Percentiles rank a stretch among this genome's conserved stretches.
Evolutionary conservation across 306 rosid species (phyloP).

Genomic region (Cyclanthera cordifolia): DNA sequence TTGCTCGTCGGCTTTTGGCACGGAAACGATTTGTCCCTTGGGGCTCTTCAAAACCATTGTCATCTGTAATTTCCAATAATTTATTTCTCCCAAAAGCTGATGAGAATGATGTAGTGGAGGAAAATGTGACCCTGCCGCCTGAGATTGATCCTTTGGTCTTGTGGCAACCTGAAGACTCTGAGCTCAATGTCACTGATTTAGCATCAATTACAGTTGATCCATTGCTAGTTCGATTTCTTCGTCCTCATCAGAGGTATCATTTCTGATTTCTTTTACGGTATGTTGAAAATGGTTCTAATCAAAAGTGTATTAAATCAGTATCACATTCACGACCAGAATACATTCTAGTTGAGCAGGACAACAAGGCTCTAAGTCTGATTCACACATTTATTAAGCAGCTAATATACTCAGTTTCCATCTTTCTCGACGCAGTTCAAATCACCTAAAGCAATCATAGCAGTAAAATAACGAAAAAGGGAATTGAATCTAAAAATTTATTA

Average conservation of each 20-base stretch:
- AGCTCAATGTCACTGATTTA: constrained; percentile 23
- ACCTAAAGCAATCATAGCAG: neutral
- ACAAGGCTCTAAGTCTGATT: neutral
- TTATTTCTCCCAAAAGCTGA: constrained; percentile 15
- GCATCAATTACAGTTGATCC: constrained; percentile 53
- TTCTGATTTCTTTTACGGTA: neutral
- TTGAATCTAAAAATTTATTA: neutral
- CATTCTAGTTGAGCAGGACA: neutral
- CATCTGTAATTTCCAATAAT: constrained; percentile 26
- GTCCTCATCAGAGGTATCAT: constrained; percentile 77
- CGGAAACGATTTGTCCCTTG: constrained; percentile 91
- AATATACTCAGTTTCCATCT: neutral
- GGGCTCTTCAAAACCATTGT: constrained; percentile 51
- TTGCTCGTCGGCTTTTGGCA: constrained; percentile 65
- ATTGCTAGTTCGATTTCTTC: constrained; percentile 76
- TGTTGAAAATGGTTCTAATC: neutral
- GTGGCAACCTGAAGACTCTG: constrained; percentile 61
- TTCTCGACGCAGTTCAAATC: neutral
- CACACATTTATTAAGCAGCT: neutral
- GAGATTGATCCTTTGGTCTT: constrained; percentile 67
- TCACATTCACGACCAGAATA: neutral
- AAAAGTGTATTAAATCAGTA: neutral
- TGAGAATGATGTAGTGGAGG: constrained; percentile 30
- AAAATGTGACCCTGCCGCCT: constrained; percentile 45
- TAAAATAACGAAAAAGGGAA: neutral